Conservation (phyloP, 1,139 yeast genomes). For the Meyerozyma guilliermondii region DNA sequence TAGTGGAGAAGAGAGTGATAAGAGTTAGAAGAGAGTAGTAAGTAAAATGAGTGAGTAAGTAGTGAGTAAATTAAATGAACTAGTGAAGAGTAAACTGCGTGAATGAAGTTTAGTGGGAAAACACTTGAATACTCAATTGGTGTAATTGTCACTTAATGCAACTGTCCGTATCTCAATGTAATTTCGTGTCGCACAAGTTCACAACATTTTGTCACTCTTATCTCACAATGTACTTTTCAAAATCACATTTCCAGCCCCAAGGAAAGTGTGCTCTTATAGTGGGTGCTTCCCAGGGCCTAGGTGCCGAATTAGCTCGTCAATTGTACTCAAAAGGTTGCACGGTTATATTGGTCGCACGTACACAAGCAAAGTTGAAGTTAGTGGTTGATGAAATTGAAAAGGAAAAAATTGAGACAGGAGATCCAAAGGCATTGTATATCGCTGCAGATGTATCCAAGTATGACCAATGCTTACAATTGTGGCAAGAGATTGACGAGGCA, state of each 20-base stretch:
- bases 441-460: conserved; percentile 67
- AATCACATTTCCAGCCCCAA: conserved; percentile 23
- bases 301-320: conserved; percentile 68
- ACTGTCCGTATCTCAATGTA: neutral
- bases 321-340: conserved; percentile 54
- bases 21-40: neutral
- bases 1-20: conserved; percentile 3
- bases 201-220: neutral
- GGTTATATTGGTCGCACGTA: conserved; percentile 74
- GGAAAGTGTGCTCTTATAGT: conserved; percentile 71
- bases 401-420: conserved; percentile 9
- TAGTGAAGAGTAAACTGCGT: too few relatives aligned
- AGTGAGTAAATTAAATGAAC: too few relatives aligned
- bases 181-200: neutral
- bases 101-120: too few relatives aligned
- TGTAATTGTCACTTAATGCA: too few relatives aligned
- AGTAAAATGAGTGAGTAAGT: neutral
- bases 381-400: conserved; percentile 44
- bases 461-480: conserved; percentile 36
- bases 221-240: conserved; percentile 22
- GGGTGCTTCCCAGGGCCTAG: conserved; percentile 96
- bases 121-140: too few relatives aligned
- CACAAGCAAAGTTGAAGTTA: conserved; percentile 47
- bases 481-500: conserved; percentile 20
- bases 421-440: conserved; percentile 27